Percentiles rank a stretch among this genome's conserved stretches.
Evolutionary conservation across 2,329 filamentous ascomycete genomes (phyloP).

Genomic region (Penicillium hordei): DNA sequence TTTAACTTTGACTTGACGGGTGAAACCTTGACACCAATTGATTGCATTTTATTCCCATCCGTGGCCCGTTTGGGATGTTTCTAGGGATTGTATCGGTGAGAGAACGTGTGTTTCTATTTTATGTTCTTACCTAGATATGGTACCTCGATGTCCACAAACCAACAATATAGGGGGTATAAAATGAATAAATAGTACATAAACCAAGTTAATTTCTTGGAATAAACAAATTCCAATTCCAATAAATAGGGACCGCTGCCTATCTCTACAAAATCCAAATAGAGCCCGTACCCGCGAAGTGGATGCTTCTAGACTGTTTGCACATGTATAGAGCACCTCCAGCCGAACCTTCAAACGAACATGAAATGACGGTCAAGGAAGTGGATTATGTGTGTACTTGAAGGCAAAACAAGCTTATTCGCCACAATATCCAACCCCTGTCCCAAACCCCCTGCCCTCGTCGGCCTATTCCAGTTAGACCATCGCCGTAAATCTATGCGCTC

Average conservation of each 20-base stretch:
- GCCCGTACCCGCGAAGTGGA: neutral
- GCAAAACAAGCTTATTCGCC: neutral
- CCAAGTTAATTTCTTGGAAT: neutral
- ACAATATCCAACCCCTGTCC: neutral
- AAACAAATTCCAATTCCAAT: neutral
- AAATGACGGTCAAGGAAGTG: constrained; percentile 4
- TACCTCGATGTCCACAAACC: neutral
- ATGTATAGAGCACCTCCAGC: neutral
- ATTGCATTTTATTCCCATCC: neutral
- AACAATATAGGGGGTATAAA: neutral
- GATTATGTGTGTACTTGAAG: neutral
- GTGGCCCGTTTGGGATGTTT: neutral
- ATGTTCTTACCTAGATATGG: too few relatives aligned
- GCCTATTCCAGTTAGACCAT: neutral
- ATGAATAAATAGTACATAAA: neutral
- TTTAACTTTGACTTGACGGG: neutral
- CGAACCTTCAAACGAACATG: neutral
- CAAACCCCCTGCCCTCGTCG: neutral
- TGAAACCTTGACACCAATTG: neutral
- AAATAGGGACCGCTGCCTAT: neutral
- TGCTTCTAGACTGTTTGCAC: neutral
- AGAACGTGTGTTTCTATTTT: neutral
- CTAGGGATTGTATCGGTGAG: neutral
- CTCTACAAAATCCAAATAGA: neutral
- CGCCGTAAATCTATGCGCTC: neutral